Percentiles rank a stretch among this genome's conserved stretches.
Conservation (phyloP, 1,139 yeast genomes). For the Blastobotrys capitulatus region DNA sequence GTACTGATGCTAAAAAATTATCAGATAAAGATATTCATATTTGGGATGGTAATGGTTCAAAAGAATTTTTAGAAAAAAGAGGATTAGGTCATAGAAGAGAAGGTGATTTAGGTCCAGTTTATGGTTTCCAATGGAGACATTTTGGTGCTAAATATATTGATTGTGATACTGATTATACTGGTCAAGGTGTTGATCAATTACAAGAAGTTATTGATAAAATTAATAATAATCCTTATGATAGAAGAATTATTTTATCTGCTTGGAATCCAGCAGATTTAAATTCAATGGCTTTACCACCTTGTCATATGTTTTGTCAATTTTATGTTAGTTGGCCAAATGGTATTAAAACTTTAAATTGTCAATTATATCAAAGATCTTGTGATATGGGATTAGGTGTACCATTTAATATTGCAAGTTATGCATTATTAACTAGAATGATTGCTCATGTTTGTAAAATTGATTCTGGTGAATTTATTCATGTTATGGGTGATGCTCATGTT, state of each 20-base stretch:
- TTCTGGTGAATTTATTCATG: conserved; percentile 91
- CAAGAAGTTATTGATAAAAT: conserved; percentile 72
- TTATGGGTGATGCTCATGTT: conserved; percentile 95
- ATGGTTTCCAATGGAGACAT: conserved; percentile 99
- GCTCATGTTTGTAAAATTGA: conserved; percentile 93
- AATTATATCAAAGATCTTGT: conserved; percentile 93
- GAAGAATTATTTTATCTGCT: conserved; percentile 91
- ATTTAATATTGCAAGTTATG: conserved; percentile 94
- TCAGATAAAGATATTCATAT: conserved; percentile 83
- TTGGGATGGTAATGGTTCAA: conserved; percentile 99
- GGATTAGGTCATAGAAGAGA: conserved; percentile 79
- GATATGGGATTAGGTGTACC: conserved; percentile 99
- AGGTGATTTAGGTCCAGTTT: conserved; percentile 97
- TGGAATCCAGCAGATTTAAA: conserved; percentile 97
- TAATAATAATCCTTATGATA: conserved; percentile 84
- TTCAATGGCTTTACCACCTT: conserved; percentile 96
- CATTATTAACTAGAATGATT: conserved; percentile 86
- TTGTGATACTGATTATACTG: conserved; percentile 81
- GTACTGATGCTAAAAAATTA: conserved; percentile 78
- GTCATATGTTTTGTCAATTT: conserved; percentile 94
- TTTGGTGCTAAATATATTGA: conserved; percentile 89
- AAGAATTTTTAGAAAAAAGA: conserved; percentile 78
- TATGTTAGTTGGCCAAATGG: conserved; percentile 72
- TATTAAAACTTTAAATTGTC: conserved; percentile 73
- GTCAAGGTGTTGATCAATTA: conserved; percentile 87